A percentile compares a stretch with the other conserved stretches of the same genome.
phyloP scores from a whole-genome alignment of 2,329 filamentous ascomycete genomes.

The Ascosphaera acerosa region DNA sequence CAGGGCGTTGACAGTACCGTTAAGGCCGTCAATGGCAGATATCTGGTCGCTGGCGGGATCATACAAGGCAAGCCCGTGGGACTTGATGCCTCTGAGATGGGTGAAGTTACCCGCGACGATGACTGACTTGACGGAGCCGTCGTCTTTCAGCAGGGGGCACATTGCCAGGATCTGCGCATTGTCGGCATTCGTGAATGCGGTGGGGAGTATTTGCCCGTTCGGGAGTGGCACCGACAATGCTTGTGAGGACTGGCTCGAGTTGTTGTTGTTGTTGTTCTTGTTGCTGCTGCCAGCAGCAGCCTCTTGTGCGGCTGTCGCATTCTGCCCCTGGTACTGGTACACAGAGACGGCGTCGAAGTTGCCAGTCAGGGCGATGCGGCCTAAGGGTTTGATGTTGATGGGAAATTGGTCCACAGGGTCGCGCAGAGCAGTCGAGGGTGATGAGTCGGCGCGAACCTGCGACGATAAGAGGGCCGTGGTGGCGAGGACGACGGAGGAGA shows the following conservation, averaged over 20 bases:
- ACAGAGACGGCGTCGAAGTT: conserved; percentile 82
- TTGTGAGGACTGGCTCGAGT: conserved; percentile 28
- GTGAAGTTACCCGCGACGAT: conserved; percentile 92
- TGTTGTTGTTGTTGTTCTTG: conserved; percentile 37
- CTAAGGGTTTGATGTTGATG: conserved; percentile 51
- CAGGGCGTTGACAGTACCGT: conserved; percentile 57
- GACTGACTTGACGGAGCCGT: conserved; percentile 45
- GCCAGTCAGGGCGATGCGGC: conserved; percentile 62
- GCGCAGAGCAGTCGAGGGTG: neutral
- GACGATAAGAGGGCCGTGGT: too few relatives aligned
- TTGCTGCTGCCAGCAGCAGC: too few relatives aligned
- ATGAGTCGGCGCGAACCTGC: too few relatives aligned
- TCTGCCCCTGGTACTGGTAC: conserved; percentile 65
- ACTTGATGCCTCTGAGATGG: conserved; percentile 50
- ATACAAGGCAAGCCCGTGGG: conserved; percentile 57
- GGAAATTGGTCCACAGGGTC: conserved; percentile 28
- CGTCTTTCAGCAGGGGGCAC: conserved; percentile 47
- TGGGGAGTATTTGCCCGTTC: conserved; percentile 53
- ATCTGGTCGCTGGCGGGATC: conserved; percentile 45
- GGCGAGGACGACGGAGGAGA: too few relatives aligned
- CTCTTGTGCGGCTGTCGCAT: conserved; percentile 12
- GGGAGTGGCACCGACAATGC: conserved; percentile 60
- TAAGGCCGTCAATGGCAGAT: conserved; percentile 51
- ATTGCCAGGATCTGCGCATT: conserved; percentile 73
- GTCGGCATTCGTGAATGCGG: conserved; percentile 55